A percentile compares a stretch with the other conserved stretches of the same genome.
Evolutionary conservation across 2,329 filamentous ascomycete species (phyloP).

Genomic region (Septoria linicola): DNA sequence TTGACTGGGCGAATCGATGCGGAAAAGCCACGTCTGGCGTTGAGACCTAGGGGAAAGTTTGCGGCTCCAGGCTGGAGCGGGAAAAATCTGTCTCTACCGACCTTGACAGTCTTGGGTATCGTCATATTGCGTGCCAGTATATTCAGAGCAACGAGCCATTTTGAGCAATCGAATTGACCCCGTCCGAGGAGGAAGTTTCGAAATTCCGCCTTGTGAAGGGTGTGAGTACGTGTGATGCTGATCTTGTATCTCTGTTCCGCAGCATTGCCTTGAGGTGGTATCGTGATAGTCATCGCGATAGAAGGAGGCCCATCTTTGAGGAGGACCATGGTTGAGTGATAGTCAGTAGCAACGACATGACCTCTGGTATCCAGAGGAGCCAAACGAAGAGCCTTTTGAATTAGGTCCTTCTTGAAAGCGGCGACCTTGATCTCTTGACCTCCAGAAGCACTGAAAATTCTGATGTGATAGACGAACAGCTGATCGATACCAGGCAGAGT

Average conservation of each 20-base stretch:
- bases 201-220: not conserved
- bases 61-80: not conserved
- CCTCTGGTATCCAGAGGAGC: too few species aligned
- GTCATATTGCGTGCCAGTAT: slow-evolving; percentile 5
- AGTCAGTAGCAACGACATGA: slow-evolving; percentile 1
- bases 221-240: not conserved
- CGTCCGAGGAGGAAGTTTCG: not conserved
- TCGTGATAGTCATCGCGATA: not conserved
- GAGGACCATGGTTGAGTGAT: not conserved
- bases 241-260: not conserved
- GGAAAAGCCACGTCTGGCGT: slow-evolving; percentile 19
- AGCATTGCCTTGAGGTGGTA: not conserved
- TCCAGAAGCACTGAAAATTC: not conserved
- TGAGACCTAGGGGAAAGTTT: not conserved
- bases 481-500: not conserved
- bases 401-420: not conserved
- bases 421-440: not conserved
- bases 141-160: not conserved
- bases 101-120: not conserved
- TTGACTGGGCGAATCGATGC: slow-evolving; percentile 12
- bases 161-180: not conserved
- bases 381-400: too few species aligned
- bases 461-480: not conserved
- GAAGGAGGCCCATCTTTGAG: not conserved
- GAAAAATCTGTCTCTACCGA: slow-evolving; percentile 1